Evolutionary conservation across 78 protist species (phyloP).

Genomic region (Cavenderia fasciculata): DNA sequence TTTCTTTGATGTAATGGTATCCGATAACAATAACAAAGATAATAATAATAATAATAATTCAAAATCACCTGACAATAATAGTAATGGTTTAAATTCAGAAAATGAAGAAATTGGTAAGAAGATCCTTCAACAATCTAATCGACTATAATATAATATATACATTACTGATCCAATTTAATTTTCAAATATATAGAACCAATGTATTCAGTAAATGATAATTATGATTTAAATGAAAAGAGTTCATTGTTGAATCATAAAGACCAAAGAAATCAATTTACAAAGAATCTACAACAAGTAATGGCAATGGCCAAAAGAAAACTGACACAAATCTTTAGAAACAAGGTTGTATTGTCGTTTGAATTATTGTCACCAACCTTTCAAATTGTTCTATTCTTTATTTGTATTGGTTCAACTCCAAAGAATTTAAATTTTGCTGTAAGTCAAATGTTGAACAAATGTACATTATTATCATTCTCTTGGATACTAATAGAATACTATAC

Average conservation of each 20-base stretch:
- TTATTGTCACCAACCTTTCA: slow-evolving; percentile 46
- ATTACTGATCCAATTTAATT: too few relatives aligned
- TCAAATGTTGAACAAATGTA: too few relatives aligned
- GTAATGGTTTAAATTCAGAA: too few relatives aligned
- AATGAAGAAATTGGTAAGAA: too few relatives aligned
- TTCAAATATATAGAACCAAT: too few relatives aligned
- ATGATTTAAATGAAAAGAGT: not conserved
- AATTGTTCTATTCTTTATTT: slow-evolving; percentile 46
- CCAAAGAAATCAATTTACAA: not conserved
- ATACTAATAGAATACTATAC: too few relatives aligned
- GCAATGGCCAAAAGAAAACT: slow-evolving; percentile 44
- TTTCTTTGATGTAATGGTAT: not conserved
- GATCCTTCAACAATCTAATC: too few relatives aligned
- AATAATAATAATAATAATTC: not conserved
- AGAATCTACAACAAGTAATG: not conserved
- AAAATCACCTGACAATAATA: not conserved
- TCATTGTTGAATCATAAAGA: not conserved
- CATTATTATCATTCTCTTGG: too few relatives aligned
- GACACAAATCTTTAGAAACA: slow-evolving; percentile 32
- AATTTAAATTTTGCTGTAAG: slow-evolving; percentile 38
- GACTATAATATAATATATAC: too few relatives aligned
- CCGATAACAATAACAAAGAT: not conserved
- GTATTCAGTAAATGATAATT: too few relatives aligned
- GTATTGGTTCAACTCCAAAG: slow-evolving; percentile 59
- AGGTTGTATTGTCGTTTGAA: slow-evolving; percentile 28